Evolutionary conservation across 176 grass and related monocot species (phyloP).

Genomic region (Musa beccarii): DNA sequence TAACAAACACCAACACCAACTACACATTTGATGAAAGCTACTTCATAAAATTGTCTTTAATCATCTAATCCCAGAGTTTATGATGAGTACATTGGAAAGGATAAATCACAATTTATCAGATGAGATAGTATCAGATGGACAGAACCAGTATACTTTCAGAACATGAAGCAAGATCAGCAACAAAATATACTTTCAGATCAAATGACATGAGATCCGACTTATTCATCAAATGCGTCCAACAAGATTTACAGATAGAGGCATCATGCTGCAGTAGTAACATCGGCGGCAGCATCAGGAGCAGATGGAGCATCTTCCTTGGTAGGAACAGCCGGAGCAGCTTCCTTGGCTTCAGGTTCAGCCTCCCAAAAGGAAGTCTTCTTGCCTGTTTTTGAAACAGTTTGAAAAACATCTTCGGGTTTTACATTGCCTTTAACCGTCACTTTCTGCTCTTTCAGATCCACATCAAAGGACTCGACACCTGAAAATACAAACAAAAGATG

Average conservation of each 20-base stretch:
- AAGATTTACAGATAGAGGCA: too few relatives aligned
- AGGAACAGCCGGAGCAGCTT: background rate
- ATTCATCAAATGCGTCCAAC: too few relatives aligned
- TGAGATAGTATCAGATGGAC: background rate
- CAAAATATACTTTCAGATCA: background rate
- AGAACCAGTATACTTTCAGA: too few relatives aligned
- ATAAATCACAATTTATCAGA: background rate
- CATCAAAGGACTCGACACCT: conserved; percentile 82
- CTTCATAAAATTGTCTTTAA: too few relatives aligned
- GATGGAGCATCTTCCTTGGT: background rate
- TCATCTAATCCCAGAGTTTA: too few relatives aligned
- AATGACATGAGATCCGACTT: background rate
- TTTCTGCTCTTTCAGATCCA: conserved; percentile 77
- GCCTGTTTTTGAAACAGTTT: conserved; percentile 78
- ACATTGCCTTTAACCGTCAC: conserved; percentile 81
- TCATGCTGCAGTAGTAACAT: too few relatives aligned
- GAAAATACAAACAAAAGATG: conserved; percentile 9
- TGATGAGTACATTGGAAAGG: too few relatives aligned
- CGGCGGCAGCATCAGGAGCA: too few relatives aligned
- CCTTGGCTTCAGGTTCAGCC: conserved; percentile 18
- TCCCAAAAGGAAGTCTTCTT: conserved; percentile 82
- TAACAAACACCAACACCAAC: too few relatives aligned
- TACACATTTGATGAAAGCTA: too few relatives aligned
- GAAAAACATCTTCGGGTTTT: conserved; percentile 61
- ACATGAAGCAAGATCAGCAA: background rate